Evolutionary conservation across 495 filamentous ascomycete species (phyloP).

Genomic region (Neurospora sp.): DNA sequence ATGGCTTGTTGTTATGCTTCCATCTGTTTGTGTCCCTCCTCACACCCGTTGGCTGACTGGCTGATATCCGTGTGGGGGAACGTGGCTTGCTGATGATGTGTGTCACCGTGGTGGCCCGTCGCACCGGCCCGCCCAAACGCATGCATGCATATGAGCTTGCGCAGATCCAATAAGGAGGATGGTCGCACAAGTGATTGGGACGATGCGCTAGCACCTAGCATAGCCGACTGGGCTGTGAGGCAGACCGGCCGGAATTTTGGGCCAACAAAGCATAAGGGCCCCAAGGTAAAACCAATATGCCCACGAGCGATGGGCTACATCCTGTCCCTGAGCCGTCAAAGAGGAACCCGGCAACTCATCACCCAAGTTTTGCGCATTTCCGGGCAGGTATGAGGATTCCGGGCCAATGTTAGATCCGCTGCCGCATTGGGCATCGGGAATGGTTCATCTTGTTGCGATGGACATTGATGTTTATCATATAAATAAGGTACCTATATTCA

Average conservation of each 20-base stretch:
- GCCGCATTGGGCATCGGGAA: neutral
- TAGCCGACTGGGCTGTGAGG: neutral
- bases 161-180: neutral
- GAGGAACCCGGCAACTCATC: neutral
- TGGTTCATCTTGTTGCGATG: neutral
- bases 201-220: neutral
- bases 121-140: neutral
- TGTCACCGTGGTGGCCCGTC: neutral
- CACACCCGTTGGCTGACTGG: neutral
- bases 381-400: neutral
- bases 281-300: neutral
- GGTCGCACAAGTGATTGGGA: neutral
- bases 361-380: neutral
- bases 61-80: neutral
- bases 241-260: neutral
- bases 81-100: neutral
- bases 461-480: too few relatives aligned
- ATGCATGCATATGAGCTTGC: neutral
- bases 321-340: neutral
- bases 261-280: too few relatives aligned
- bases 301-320: neutral
- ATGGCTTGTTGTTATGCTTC: neutral
- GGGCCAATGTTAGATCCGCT: neutral
- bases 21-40: neutral
- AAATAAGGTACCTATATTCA: too few relatives aligned